Evolutionary conservation across 345 rosid genomes (phyloP), one percentile per base, ranked within the genome.

Genomic region (Leavenworthia alabamica): DNA sequence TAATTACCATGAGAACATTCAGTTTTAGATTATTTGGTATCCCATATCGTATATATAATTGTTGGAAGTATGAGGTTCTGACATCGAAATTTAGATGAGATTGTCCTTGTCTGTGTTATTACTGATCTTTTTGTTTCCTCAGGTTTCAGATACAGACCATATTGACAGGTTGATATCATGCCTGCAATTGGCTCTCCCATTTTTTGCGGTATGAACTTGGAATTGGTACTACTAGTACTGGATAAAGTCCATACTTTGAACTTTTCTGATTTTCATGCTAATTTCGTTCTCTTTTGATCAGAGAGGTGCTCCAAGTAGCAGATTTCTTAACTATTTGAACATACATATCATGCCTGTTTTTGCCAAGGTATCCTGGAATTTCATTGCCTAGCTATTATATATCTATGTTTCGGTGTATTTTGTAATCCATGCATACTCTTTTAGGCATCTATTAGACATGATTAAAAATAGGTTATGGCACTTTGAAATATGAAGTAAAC

Each of bases 121-220:
- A 11, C 43, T 53, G 60, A 6, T 24, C 29, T 6, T 49, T 20
- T 62, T 64, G 20, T 47, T 23, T 48, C 46, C 72, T 54, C 85
- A 92, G 96, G 95, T 86, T 76, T 72, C 80, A 4, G 95, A 92
- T 80, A 77, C 79, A 5, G 96, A 92, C 62, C 95, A 89, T 64
- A 88, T 92, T 67, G 79, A 86, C 76, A 81, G 96, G 40, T 79
- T 86, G 78, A 81, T 89, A 77, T 92, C 93, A 52, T 84, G 96
- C 78, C 77, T 91, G 63, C 77, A 78, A 75, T 81, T 76, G 80
- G 90, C 95, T 32, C 79, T 86, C 79, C 98, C 98, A 8, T 84
- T 88, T 79, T 86, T 91, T 39, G 67, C 76, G 82, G 96, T 91
- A 80, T 31, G 79, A 29, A 50, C 54, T 66, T 19, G 22, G 29